Evolutionary conservation across 2,329 filamentous ascomycete species (phyloP).

Genomic region (Cordyceps cicadae): DNA sequence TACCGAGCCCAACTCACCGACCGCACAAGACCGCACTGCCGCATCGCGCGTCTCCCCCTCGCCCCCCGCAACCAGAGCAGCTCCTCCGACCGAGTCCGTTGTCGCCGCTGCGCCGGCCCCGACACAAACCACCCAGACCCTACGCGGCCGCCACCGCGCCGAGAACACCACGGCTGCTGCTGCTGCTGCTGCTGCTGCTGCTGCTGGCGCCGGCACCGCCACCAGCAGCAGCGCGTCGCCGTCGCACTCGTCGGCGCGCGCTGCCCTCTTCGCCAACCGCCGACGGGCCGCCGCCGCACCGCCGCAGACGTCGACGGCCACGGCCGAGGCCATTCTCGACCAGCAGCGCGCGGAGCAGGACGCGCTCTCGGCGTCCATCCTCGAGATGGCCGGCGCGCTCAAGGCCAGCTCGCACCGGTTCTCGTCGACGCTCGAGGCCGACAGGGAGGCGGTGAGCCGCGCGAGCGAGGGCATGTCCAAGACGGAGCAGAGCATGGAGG

Average conservation of each 20-base stretch:
- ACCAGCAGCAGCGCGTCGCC: conserved; percentile 15
- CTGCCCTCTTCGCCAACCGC: conserved; percentile 36
- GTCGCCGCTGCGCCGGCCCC: conserved; percentile 12
- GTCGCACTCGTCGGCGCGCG: conserved; percentile 30
- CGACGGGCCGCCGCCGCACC: conserved; percentile 28
- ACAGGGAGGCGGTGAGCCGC: conserved; percentile 62
- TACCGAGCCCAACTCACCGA: conserved; percentile 27
- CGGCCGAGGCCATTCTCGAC: conserved; percentile 64
- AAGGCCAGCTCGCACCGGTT: conserved; percentile 70
- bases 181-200: conserved; percentile 10
- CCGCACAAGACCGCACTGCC: conserved; percentile 20
- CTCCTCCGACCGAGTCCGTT: background rate
- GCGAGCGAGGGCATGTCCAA: conserved; percentile 70
- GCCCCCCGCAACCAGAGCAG: conserved; percentile 12
- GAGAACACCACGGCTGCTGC: conserved; percentile 15
- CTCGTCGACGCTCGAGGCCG: conserved; percentile 58
- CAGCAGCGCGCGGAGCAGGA: conserved; percentile 78
- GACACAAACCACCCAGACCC: conserved; percentile 26
- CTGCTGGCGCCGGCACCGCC: conserved; percentile 10
- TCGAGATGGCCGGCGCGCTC: conserved; percentile 68
- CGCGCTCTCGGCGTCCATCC: conserved; percentile 68
- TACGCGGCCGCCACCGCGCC: conserved; percentile 26
- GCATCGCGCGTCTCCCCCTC: conserved; percentile 25
- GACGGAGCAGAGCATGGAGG: conserved; percentile 67
- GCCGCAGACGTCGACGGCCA: conserved; percentile 36